Percentiles rank a stretch among this genome's conserved stretches.
phyloP scores from a whole-genome alignment of 768 basidiomycete species.

The Lactarius sanguifluus region DNA sequence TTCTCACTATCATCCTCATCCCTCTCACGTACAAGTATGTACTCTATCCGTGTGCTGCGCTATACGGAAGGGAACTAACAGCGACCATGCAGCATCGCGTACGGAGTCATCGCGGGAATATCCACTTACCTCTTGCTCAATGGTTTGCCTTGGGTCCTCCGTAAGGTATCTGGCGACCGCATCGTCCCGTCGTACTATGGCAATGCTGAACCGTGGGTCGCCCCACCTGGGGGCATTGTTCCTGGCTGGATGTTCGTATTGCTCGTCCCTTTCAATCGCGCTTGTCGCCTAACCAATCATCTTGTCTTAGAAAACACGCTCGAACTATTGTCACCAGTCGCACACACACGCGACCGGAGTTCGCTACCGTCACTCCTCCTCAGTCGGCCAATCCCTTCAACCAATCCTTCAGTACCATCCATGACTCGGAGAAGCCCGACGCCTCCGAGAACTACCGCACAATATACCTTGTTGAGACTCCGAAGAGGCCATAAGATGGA shows the following conservation, averaged over 20 bases:
- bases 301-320: slow-evolving; percentile 1
- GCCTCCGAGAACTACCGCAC: neutral
- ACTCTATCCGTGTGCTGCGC: slow-evolving; percentile 13
- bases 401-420: neutral
- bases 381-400: neutral
- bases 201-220: slow-evolving; percentile 62
- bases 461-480: neutral
- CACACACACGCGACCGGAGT: neutral
- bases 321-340: slow-evolving; percentile 4
- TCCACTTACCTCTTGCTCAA: slow-evolving; percentile 71
- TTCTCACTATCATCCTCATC: slow-evolving; percentile 78
- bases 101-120: slow-evolving; percentile 84
- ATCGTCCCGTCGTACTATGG: slow-evolving; percentile 66
- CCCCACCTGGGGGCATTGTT: slow-evolving; percentile 68
- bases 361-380: neutral
- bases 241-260: slow-evolving; percentile 60
- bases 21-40: slow-evolving; percentile 74
- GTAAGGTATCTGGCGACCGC: slow-evolving; percentile 55
- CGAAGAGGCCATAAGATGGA: neutral
- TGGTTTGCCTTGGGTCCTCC: slow-evolving; percentile 58
- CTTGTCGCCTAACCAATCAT: neutral
- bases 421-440: neutral
- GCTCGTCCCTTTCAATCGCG: neutral
- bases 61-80: slow-evolving; percentile 15
- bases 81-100: slow-evolving; percentile 64